A percentile compares a stretch with the other conserved stretches of the same genome.
Conservation (phyloP, 192 early-diverging fungal genomes). For the Podochytrium sp. region DNA sequence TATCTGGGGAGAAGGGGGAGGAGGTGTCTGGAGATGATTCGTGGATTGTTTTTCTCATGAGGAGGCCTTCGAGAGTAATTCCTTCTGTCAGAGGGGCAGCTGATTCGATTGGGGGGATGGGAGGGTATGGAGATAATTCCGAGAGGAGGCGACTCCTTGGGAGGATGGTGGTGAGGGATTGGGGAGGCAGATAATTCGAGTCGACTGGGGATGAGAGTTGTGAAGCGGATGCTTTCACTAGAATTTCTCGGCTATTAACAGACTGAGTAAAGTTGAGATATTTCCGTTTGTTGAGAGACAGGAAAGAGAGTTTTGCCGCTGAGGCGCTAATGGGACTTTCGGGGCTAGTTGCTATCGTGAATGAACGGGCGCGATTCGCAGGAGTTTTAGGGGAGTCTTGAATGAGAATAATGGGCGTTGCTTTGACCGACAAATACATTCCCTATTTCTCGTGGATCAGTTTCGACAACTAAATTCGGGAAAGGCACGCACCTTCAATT, state of each 20-base stretch:
- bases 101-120: background rate
- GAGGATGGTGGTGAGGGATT: slow-evolving; percentile 9
- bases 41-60: slow-evolving; percentile 81
- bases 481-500: background rate
- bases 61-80: slow-evolving; percentile 65
- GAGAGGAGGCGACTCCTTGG: background rate
- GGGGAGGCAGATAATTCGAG: background rate
- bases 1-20: too few relatives aligned
- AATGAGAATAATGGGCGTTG: background rate
- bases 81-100: background rate
- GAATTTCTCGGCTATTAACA: too few relatives aligned
- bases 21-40: background rate
- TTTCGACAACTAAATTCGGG: too few relatives aligned
- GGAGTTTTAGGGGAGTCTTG: too few relatives aligned
- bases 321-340: too few relatives aligned
- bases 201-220: background rate
- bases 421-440: background rate
- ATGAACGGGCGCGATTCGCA: too few relatives aligned
- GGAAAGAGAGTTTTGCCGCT: too few relatives aligned
- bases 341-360: too few relatives aligned
- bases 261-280: too few relatives aligned
- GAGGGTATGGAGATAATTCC: background rate
- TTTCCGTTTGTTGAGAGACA: too few relatives aligned
- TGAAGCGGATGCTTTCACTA: background rate
- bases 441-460: too few relatives aligned